Base-by-base conservation (phyloP, 441 rosid genomes). In the Pelargonium fulgidum region DNA sequence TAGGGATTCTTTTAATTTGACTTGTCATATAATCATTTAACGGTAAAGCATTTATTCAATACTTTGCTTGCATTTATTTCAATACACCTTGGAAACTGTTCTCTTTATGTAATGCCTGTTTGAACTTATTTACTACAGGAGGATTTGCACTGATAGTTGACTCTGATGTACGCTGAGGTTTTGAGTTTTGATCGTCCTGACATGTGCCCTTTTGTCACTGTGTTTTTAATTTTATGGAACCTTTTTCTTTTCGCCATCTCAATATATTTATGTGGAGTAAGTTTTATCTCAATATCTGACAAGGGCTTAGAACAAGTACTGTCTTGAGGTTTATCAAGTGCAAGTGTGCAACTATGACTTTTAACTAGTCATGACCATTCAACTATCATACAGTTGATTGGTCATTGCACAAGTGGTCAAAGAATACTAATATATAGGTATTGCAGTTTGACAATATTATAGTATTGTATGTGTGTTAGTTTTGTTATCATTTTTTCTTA, bases 401-500 rank as follows among this genome's bases (percentile, higher is more conserved):
- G 33, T 29, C 33, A 29, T 29, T 29, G 33, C 33, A 29, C 33
- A 3, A 0, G 33, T 29, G 24, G 24, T 22, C 24, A 22, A 22
- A 22, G 24, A 29, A 29, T 29, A 29, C 33, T 29, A 29, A 29
- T 29, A 29, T 29, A 29, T 29, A 29, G 4, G 4, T 29, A 29
- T 29, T 29, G 33, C 33, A 50, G 13, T 50, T 50, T 50, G 58
- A 50, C 17, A 7, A 50, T 50, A 50, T 50, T 50, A 50, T 50
- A 50, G 6, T 50, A 52, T 14, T 52, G 59, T 52, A 7, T 52
- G 19, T n/a, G 22, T 52, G 59, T 52, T 16, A 52, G 8, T 52
- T 52, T 52, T 52, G 59, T 14, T 52, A 52, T 52, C 17, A 16
- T 52, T 52, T 47, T 52, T 52, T 52, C 19, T 52, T 52, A 52